Evolutionary conservation across 2,329 filamentous ascomycete genomes (phyloP).

Genomic region (Colletotrichum neosansevieriae): DNA sequence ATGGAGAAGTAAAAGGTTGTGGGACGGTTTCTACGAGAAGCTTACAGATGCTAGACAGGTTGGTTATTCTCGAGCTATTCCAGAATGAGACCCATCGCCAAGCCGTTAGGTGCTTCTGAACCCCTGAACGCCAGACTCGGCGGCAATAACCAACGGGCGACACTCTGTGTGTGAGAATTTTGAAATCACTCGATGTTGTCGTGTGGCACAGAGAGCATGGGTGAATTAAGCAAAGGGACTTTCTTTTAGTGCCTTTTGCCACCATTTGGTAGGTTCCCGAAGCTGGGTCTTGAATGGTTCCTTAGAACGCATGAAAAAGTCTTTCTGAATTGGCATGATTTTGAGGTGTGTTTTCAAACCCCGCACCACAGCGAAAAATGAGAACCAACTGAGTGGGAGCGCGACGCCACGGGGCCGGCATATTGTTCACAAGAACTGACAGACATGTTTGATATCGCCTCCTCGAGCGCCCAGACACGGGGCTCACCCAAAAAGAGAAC

Average conservation of each 20-base stretch:
- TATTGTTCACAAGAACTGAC: constrained; percentile 5
- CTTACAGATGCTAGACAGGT: too few species aligned
- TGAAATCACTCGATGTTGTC: constrained; percentile 13
- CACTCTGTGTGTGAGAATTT: background rate
- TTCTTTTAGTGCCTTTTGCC: too few species aligned
- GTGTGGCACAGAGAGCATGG: constrained; percentile 6
- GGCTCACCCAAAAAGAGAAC: background rate
- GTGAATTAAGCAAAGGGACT: background rate
- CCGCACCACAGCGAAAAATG: background rate
- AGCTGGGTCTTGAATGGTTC: background rate
- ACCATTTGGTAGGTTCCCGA: constrained; percentile 12
- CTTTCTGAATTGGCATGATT: background rate
- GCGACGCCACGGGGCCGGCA: background rate
- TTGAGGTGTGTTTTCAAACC: background rate
- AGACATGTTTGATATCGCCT: background rate
- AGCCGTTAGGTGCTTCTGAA: background rate
- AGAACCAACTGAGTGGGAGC: constrained; percentile 1
- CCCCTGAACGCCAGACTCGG: background rate
- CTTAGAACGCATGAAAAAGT: too few species aligned
- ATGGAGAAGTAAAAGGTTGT: background rate
- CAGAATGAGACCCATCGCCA: constrained; percentile 12
- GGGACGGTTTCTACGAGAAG: background rate
- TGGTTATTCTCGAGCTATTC: background rate
- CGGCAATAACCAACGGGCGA: background rate
- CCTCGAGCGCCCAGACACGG: constrained; percentile 1